Percentiles rank a stretch among this genome's conserved stretches.
These are phyloP conservation scores for Leccinum holopus DNA, from an alignment of 1,284 basidiomycete species.

Conservation along the genomic window DNA sequence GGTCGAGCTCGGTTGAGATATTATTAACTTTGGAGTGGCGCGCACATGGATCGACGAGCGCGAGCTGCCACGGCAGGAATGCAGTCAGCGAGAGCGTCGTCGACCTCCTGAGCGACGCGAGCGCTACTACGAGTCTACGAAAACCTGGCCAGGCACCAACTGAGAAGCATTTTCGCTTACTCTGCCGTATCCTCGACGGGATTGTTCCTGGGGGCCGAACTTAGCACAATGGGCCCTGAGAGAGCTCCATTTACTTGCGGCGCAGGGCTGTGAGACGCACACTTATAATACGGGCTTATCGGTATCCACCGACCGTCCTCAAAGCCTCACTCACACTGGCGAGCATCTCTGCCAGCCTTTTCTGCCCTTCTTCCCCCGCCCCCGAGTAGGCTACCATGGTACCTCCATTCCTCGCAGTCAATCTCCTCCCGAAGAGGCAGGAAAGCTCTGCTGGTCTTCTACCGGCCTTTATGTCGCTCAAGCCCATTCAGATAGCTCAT, in stretches of 20 bases:
- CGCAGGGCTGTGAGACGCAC: not conserved
- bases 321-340: not conserved
- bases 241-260: not conserved
- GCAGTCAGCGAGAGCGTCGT: not conserved
- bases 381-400: conserved; percentile 16
- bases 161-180: not conserved
- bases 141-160: not conserved
- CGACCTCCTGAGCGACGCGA: not conserved
- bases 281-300: not conserved
- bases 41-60: not conserved
- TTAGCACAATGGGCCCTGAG: not conserved
- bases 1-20: not conserved
- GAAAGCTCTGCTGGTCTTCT: conserved; percentile 36
- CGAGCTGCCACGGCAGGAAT: not conserved
- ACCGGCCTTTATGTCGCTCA: conserved; percentile 40
- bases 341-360: not conserved
- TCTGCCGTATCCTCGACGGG: not conserved
- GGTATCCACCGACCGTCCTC: not conserved
- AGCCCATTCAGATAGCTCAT: conserved; percentile 52
- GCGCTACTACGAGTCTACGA: not conserved
- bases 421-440: conserved; percentile 53
- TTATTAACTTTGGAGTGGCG: not conserved
- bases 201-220: not conserved
- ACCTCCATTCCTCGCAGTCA: conserved; percentile 30
- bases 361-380: not conserved